Evolutionary conservation across 768 basidiomycete species (phyloP), one percentile per base, ranked within the genome.

Genomic region (Tylopilus plumbeoviolaceoides): DNA sequence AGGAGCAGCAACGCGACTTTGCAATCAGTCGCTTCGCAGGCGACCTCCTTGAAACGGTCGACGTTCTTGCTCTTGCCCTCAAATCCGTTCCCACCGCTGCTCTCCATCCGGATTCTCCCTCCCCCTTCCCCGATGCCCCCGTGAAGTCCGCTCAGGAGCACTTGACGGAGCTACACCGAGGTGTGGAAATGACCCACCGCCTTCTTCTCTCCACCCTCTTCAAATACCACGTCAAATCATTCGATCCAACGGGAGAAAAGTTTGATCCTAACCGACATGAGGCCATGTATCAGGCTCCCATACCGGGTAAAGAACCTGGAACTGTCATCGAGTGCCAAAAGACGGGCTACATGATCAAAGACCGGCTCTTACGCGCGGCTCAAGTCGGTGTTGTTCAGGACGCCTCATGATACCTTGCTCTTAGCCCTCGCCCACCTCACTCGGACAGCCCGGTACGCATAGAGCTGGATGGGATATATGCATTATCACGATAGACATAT

Each of bases 191-290:
- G 73, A 98, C 95, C 7, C 89, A 95, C 61, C 87, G 91, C 47
- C 82, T 89, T 55, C 81, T 98, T 38, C 79, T 94, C 9, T 88
- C 92, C 66, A 95, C 91, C 2, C 78, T 99, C 31, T 90, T 85
- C 75, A 87, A 91, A 72, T 92, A 94, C 72, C 87, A 94, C 54
- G 84, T 98, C 68, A 91, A 87, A 53, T 83, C 89, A 1, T 97
- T 93, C 63, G 92, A 97, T 67, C 91, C 95, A 14, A 86, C 82
- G 0, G 95, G 95, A 40, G 92, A 95, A 70, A 78, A 76, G 59
- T 99, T 99, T 63, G 94, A 99, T 71, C 95, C 97, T 15, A 98
- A 98, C 71, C 73, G 75, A 30, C 95, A 98, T 63, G 97, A 99
- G 72, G 97, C 97, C 11, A 77, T 97, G 25, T 98, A 91, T 73